Evolutionary conservation across 179 eudicot species (phyloP).

Genomic region (Silene vulgaris): DNA sequence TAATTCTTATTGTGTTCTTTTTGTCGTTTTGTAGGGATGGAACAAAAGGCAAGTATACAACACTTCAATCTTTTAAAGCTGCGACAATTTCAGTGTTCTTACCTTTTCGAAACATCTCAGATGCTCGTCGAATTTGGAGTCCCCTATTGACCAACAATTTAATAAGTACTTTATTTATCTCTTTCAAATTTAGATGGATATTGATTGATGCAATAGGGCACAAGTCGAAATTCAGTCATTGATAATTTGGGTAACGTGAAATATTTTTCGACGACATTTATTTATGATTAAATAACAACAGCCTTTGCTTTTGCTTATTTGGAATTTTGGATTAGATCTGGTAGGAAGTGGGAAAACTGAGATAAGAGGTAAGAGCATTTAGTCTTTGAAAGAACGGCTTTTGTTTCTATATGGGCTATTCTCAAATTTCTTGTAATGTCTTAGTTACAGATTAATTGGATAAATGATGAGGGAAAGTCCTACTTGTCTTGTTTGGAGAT

Average conservation of each 20-base stretch:
- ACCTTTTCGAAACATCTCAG: constrained; percentile 17
- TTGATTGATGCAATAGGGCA: not conserved
- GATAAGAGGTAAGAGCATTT: not conserved
- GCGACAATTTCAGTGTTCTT: constrained; percentile 10
- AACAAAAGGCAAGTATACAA: constrained; percentile 50
- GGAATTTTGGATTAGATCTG: not conserved
- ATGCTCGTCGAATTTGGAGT: constrained; percentile 10
- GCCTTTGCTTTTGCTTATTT: not conserved
- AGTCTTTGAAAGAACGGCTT: not conserved
- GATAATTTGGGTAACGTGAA: not conserved
- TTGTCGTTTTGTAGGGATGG: constrained; percentile 66
- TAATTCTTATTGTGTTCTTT: not conserved
- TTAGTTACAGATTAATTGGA: not conserved
- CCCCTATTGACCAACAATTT: constrained; percentile 6
- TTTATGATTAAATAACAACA: not conserved
- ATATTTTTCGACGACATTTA: not conserved
- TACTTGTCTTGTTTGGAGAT: not conserved
- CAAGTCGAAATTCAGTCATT: not conserved
- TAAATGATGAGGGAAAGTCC: not conserved
- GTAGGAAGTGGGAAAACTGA: not conserved
- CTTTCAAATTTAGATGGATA: constrained; percentile 10
- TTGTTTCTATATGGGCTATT: not conserved
- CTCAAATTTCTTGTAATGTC: not conserved
- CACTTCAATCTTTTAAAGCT: constrained; percentile 11
- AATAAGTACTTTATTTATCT: constrained; percentile 16